Base-by-base conservation (phyloP, 2,329 filamentous ascomycete species). In the Cylindrodendrum hubeiense region DNA sequence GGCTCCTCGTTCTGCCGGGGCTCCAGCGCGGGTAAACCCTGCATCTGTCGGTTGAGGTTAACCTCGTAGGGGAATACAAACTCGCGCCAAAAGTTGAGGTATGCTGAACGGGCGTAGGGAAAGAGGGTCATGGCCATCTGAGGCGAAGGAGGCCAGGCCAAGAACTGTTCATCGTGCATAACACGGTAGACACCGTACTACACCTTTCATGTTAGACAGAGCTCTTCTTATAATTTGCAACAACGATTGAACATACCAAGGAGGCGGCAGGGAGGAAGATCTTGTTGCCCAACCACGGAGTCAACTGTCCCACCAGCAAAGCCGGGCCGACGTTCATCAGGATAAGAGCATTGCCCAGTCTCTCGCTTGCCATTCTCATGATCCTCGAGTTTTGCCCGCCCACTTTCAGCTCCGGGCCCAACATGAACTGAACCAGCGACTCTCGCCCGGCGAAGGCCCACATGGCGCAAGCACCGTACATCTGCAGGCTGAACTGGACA, bases 71-170 rank as follows among this genome's bases (percentile, higher is more conserved):
- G 76, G 9, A 80, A 79, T 28, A 86, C 81, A 24, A 87, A 72
- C 53, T 81, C 79, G 28, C 79, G 80, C 72, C 86, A 85, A 3
- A 87, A 43, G 56, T 79, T 79, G 65, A 80, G 79, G 72, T 89
- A 87, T 9, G 83, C 67, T 44, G 78, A 78, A 34, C 80, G 79
- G 4, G 83, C 74, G 46, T 82, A 82, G 0, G 87, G 87, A 66
- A 87, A 83, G 3, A 84, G 66, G 2, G 83, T 79, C 55, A 88
- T 75, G n/a, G 82, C 84, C 63, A 86, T 83, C 41, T 82, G 79
- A 1, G 86, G 83, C 0, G 86, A 84, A 0, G 86, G 86, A 1
- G 87, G 87, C 87, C 87, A 89, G 15, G 75, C 72, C 21, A 85
- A 77, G 51, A 84, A 79, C n/a, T 82, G 73, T 30, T 82, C 78